These are phyloP conservation scores for Metarhizium rileyi DNA, from an alignment of 2,329 filamentous ascomycete genomes.

Conservation along the genomic window DNA sequence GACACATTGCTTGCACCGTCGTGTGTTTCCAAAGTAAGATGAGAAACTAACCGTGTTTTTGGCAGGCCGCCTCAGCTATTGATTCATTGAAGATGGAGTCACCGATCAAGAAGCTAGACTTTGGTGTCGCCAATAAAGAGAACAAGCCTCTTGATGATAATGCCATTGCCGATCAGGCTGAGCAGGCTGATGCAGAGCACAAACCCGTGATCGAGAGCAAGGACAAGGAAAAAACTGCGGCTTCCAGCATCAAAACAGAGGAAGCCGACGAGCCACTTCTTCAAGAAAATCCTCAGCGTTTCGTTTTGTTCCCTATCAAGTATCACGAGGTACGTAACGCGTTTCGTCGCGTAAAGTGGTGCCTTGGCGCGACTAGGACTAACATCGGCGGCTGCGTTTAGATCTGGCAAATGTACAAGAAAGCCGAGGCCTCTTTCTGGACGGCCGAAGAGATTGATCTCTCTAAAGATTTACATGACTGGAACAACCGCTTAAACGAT, in stretches of 20 bases:
- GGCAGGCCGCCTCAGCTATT: slow-evolving; percentile 75
- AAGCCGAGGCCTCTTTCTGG: slow-evolving; percentile 99
- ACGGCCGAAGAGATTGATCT: slow-evolving; percentile 98
- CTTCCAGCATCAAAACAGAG: slow-evolving; percentile 48
- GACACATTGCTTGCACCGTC: slow-evolving; percentile 8
- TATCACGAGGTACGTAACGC: slow-evolving; percentile 85
- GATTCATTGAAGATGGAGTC: slow-evolving; percentile 89
- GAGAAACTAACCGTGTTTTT: slow-evolving; percentile 22
- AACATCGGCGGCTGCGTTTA: slow-evolving; percentile 26
- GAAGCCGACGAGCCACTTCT: slow-evolving; percentile 85
- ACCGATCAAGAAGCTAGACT: slow-evolving; percentile 81
- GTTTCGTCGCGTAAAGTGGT: slow-evolving; percentile 60
- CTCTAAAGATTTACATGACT: slow-evolving; percentile 97
- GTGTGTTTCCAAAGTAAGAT: slow-evolving; percentile 9
- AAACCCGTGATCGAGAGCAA: slow-evolving; percentile 42
- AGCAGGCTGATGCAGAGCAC: slow-evolving; percentile 50
- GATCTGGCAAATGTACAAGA: slow-evolving; percentile 99
- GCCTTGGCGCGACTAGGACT: background rate
- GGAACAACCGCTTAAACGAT: slow-evolving; percentile 94
- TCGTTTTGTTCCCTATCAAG: slow-evolving; percentile 98
- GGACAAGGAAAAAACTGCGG: slow-evolving; percentile 22
- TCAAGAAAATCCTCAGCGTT: slow-evolving; percentile 90
- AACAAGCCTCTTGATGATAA: slow-evolving; percentile 51
- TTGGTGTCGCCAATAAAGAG: slow-evolving; percentile 69
- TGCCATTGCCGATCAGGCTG: slow-evolving; percentile 40